These are phyloP conservation scores for Bromus sterilis DNA, from an alignment of 176 grass and related monocot species.

Conservation along the genomic window DNA sequence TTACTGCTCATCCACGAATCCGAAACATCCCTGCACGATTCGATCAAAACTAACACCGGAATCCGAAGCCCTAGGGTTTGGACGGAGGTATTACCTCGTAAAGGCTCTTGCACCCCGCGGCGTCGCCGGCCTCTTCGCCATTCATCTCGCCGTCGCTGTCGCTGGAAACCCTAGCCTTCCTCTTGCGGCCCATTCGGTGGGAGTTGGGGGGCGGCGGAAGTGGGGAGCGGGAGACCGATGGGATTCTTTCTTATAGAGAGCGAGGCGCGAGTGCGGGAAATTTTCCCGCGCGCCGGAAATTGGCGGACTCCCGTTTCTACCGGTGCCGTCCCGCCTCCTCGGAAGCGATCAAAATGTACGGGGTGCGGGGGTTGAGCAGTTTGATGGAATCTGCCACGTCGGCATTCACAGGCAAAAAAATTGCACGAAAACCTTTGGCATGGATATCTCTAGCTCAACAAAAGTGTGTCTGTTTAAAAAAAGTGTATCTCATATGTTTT, in stretches of 20 bases:
- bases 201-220: background rate
- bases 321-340: background rate
- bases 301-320: background rate
- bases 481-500: too few relatives aligned
- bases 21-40: background rate
- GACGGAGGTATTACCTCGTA: conserved; percentile 63
- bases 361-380: background rate
- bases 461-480: too few relatives aligned
- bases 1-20: background rate
- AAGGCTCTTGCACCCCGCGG: conserved; percentile 30
- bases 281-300: conserved; percentile 29
- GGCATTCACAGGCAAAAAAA: too few relatives aligned
- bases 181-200: conserved; percentile 38
- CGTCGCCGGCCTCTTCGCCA: background rate
- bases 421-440: too few relatives aligned
- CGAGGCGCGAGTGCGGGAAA: conserved; percentile 7
- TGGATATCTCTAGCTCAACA: too few relatives aligned
- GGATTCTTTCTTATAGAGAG: background rate
- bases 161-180: conserved; percentile 47
- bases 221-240: rapidly evolving
- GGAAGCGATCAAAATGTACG: background rate
- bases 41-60: background rate
- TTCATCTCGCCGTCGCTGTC: conserved; percentile 3
- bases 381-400: too few relatives aligned
- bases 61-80: background rate